These are phyloP conservation scores for Parsonsia alboflavescens DNA, from an alignment of 257 asterid genomes.

Conservation along the genomic window DNA sequence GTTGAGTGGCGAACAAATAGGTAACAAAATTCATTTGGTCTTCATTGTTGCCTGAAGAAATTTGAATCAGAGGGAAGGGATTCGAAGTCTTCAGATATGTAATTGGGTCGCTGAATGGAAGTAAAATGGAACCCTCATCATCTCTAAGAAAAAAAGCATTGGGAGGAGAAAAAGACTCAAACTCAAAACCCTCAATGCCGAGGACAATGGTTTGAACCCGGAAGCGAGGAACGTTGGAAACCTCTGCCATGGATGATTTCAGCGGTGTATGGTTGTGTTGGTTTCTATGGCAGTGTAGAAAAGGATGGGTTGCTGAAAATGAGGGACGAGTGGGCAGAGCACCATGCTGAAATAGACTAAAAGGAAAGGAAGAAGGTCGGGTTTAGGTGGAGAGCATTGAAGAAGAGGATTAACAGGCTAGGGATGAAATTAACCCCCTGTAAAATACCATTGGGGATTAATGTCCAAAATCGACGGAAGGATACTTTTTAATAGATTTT, in stretches of 20 bases:
- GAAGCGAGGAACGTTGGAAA: conserved; percentile 41
- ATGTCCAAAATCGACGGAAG: too few species aligned
- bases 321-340: too few species aligned
- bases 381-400: too few species aligned
- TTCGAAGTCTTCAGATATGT: conserved; percentile 35
- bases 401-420: too few species aligned
- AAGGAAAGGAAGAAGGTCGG: too few species aligned
- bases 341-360: too few species aligned
- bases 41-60: conserved; percentile 41
- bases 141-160: conserved; percentile 15
- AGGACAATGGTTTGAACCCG: conserved; percentile 22
- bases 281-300: too few species aligned
- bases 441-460: too few species aligned
- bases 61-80: conserved; percentile 40
- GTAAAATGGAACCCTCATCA: conserved; percentile 28
- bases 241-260: conserved; percentile 72
- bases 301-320: too few species aligned
- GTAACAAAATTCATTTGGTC: conserved; percentile 71
- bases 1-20: conserved; percentile 61
- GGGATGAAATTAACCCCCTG: too few species aligned
- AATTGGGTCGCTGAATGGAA: conserved; percentile 26
- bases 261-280: too few species aligned
- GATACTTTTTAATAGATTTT: too few species aligned
- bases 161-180: conserved; percentile 53
- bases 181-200: conserved; percentile 31